Evolutionary conservation across 257 asterid species (phyloP).

Genomic region (Plantago major): DNA sequence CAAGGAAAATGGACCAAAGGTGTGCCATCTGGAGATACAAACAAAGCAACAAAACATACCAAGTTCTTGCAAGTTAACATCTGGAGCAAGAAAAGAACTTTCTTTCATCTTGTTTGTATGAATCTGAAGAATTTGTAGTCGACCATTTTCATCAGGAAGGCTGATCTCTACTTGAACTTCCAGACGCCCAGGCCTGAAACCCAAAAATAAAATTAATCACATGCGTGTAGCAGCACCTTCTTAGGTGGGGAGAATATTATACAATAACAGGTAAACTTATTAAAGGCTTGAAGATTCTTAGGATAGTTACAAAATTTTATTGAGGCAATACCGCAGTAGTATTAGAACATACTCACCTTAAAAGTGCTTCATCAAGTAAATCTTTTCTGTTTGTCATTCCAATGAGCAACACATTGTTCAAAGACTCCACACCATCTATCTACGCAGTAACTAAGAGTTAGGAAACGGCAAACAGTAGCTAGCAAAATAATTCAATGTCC

Average conservation of each 20-base stretch:
- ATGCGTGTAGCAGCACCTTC: constrained; percentile 9
- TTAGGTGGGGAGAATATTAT: constrained; percentile 11
- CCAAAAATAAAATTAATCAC: constrained; percentile 17
- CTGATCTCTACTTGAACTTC: constrained; percentile 99
- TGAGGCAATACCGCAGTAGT: constrained; percentile 11
- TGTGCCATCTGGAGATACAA: neutral
- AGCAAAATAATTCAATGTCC: constrained; percentile 13
- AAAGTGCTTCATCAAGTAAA: constrained; percentile 94
- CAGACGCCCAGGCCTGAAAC: constrained; percentile 92
- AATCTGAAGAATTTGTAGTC: constrained; percentile 93
- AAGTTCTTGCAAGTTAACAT: constrained; percentile 84
- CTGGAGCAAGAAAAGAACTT: constrained; percentile 91
- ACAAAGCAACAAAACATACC: constrained; percentile 48
- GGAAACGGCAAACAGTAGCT: constrained; percentile 19
- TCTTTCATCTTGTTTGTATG: constrained; percentile 98
- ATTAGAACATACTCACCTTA: constrained; percentile 53
- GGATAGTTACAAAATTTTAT: constrained; percentile 5
- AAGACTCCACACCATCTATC: constrained; percentile 99
- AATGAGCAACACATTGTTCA: constrained; percentile 95
- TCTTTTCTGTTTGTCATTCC: constrained; percentile 99
- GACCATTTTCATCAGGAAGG: constrained; percentile 99
- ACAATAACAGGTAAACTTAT: constrained; percentile 1
- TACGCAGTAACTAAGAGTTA: constrained; percentile 33
- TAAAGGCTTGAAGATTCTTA: neutral
- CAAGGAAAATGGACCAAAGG: constrained; percentile 2